A percentile compares a stretch with the other conserved stretches of the same genome.
phyloP scores from a whole-genome alignment of 2,329 filamentous ascomycete species.

The Apiospora hydei region DNA sequence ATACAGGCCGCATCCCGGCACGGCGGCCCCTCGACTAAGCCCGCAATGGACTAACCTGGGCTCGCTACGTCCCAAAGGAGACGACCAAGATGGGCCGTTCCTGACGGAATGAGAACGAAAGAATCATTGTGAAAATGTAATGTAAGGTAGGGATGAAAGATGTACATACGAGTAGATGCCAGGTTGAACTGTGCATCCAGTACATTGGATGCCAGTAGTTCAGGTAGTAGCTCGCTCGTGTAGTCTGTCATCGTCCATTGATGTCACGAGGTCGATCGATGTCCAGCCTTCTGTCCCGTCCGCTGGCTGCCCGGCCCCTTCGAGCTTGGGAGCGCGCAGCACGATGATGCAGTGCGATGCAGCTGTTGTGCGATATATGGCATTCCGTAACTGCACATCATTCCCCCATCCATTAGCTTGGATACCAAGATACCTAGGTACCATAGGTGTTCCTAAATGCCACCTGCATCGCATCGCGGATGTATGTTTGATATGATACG shows the following conservation, averaged over 20 bases:
- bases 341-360: conserved; percentile 8
- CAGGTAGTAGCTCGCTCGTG: background rate
- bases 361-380: conserved; percentile 11
- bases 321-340: background rate
- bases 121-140: background rate
- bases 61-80: conserved; percentile 14
- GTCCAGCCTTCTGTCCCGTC: background rate
- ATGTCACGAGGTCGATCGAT: background rate
- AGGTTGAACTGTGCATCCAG: background rate
- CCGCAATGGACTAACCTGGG: background rate
- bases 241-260: background rate
- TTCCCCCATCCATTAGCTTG: background rate
- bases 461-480: background rate
- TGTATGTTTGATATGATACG: background rate
- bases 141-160: background rate
- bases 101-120: conserved; percentile 15
- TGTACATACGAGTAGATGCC: background rate
- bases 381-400: conserved; percentile 15
- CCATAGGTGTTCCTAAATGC: background rate
- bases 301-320: background rate
- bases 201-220: background rate
- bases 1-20: conserved; percentile 15
- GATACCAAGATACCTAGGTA: background rate
- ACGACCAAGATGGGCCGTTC: background rate
- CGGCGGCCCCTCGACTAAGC: conserved; percentile 5